These are phyloP conservation scores for Leccinum disarticulatum DNA, from an alignment of 768 basidiomycete species.

Conservation along the genomic window DNA sequence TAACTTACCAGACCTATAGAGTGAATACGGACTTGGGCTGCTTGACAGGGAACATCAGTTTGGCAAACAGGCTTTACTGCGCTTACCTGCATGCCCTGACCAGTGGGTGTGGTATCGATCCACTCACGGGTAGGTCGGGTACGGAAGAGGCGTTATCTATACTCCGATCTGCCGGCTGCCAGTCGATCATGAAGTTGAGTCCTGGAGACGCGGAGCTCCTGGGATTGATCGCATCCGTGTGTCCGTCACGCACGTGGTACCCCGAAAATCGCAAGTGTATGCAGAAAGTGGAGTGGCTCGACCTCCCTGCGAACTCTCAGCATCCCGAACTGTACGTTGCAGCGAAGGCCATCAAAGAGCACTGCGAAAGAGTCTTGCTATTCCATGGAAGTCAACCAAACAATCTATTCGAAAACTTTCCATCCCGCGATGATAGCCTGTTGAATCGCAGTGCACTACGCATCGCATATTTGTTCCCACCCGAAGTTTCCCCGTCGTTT, in stretches of 20 bases:
- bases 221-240: constrained; percentile 32
- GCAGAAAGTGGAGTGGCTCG: constrained; percentile 39
- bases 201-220: constrained; percentile 34
- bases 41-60: constrained; percentile 26
- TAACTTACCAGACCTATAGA: constrained; percentile 30
- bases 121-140: constrained; percentile 43
- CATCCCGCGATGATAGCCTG: constrained; percentile 7
- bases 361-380: constrained; percentile 17
- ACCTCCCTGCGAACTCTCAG: constrained; percentile 28
- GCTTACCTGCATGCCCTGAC: constrained; percentile 48
- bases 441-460: constrained; percentile 20
- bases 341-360: constrained; percentile 31
- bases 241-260: constrained; percentile 39
- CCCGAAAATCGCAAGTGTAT: constrained; percentile 38
- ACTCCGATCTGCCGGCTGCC: constrained; percentile 37
- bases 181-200: constrained; percentile 41
- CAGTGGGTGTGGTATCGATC: constrained; percentile 43
- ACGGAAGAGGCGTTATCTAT: constrained; percentile 43
- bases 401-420: constrained; percentile 5
- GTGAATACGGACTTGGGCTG: constrained; percentile 33
- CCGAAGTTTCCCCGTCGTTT: constrained; percentile 6
- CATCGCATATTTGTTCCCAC: constrained; percentile 13
- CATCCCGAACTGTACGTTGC: constrained; percentile 29
- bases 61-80: constrained; percentile 35
- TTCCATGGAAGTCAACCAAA: constrained; percentile 5